Conservation (phyloP, 2,329 filamentous ascomycete species). For the Massarina eburnea region DNA sequence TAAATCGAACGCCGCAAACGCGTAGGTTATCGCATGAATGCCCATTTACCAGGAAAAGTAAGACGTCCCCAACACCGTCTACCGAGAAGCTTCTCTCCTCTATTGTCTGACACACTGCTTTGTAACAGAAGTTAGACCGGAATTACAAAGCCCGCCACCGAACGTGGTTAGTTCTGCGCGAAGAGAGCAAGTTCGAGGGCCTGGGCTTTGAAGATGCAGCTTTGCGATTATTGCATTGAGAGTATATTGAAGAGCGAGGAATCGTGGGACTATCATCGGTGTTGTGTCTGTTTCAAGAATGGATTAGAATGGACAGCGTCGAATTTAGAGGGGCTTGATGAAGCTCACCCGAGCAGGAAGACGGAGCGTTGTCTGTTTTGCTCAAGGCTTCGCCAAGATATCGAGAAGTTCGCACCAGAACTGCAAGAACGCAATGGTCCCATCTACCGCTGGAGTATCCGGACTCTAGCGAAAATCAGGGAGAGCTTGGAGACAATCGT, state of each 20-base stretch:
- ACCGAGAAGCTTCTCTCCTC: not conserved
- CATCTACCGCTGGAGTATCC: conserved; percentile 22
- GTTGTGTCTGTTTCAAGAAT: conserved; percentile 1
- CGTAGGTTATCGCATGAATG: not conserved
- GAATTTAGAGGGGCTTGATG: not conserved
- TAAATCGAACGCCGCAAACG: not conserved
- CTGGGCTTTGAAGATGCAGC: conserved; percentile 4
- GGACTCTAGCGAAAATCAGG: conserved; percentile 15
- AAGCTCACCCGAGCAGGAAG: not conserved
- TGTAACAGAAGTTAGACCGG: not conserved
- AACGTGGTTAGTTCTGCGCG: too few relatives aligned
- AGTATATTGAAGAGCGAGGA: conserved; percentile 6
- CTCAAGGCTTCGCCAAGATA: conserved; percentile 6
- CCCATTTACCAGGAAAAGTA: not conserved
- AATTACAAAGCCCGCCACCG: too few relatives aligned
- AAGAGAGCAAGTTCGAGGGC: too few relatives aligned
- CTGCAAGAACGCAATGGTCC: conserved; percentile 5
- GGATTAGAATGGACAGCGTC: not conserved
- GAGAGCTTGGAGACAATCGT: conserved; percentile 19
- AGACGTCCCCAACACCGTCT: too few relatives aligned
- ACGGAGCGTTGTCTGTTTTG: conserved; percentile 11
- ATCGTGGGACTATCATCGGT: conserved; percentile 10
- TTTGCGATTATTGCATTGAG: conserved; percentile 8
- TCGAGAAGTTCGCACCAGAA: not conserved
- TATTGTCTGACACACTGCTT: not conserved